A percentile compares a stretch with the other conserved stretches of the same genome.
Conservation (phyloP, 805 yeast genomes). For the Sugiyamaella valdiviana region DNA sequence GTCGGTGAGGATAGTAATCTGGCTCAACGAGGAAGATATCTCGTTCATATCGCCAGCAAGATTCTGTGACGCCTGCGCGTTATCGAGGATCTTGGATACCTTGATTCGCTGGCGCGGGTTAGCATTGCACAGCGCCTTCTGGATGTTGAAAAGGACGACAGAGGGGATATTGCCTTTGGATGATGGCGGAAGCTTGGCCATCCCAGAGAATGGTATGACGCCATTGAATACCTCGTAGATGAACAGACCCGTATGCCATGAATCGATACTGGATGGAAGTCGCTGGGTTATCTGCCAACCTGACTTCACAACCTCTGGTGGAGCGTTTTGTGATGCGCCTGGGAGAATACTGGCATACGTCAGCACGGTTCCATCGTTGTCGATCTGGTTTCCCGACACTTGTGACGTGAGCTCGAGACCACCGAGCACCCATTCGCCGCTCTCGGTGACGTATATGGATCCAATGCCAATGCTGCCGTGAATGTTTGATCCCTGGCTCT, state of each 20-base stretch:
- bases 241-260: constrained; percentile 57
- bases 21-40: constrained; percentile 49
- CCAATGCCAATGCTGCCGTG: constrained; percentile 57
- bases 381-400: constrained; percentile 37
- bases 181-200: not conserved
- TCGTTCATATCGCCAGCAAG: constrained; percentile 43
- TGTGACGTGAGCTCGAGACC: constrained; percentile 69
- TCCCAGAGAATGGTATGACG: constrained; percentile 1
- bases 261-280: constrained; percentile 40
- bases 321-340: constrained; percentile 33
- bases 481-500: constrained; percentile 48
- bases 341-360: constrained; percentile 34
- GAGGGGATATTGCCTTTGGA: constrained; percentile 14
- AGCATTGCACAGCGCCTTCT: constrained; percentile 8
- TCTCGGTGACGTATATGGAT: constrained; percentile 56
- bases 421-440: constrained; percentile 79
- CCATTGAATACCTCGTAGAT: constrained; percentile 43
- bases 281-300: constrained; percentile 40
- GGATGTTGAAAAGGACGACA: constrained; percentile 10
- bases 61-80: constrained; percentile 18
- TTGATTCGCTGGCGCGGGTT: constrained; percentile 16
- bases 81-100: constrained; percentile 13
- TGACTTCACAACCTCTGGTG: constrained; percentile 47
- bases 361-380: constrained; percentile 29
- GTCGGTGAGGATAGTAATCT: constrained; percentile 47